phyloP scores from a whole-genome alignment of 73 alveolate species.

The Uronychia setigera region DNA sequence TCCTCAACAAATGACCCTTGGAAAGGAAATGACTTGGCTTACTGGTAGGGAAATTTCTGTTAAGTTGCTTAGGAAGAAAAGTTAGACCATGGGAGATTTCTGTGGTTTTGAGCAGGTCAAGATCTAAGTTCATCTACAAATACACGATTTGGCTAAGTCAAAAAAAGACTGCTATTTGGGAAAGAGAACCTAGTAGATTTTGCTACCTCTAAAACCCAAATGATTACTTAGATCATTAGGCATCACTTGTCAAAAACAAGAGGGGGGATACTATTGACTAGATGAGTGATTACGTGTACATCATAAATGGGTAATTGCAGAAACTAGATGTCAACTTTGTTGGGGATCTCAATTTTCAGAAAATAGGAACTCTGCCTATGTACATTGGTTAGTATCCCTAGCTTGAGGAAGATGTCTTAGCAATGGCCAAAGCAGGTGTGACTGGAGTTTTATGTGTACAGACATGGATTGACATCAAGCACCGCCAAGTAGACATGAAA shows the following conservation, averaged over 20 bases:
- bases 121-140: conserved; percentile 58
- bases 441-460: conserved; percentile 73
- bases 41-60: no score
- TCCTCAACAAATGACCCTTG: conserved; percentile 41
- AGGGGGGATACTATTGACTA: no score
- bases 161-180: conserved; percentile 69
- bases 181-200: conserved; percentile 80
- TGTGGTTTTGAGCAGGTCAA: conserved; percentile 18
- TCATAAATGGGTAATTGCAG: conserved; percentile 58
- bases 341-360: conserved; percentile 61
- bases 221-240: conserved; percentile 12
- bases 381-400: conserved; percentile 81
- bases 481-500: conserved; percentile 60
- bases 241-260: conserved; percentile 28
- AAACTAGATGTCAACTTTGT: conserved; percentile 80
- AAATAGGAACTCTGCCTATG: conserved; percentile 60
- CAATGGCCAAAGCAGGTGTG: conserved; percentile 58
- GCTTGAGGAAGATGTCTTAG: conserved; percentile 57
- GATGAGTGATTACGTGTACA: conserved; percentile 34
- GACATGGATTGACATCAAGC: conserved; percentile 67
- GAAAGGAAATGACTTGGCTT: conserved; percentile 33
- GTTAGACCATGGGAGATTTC: conserved; percentile 59
- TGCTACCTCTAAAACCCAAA: conserved; percentile 36
- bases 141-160: conserved; percentile 53
- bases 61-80: no score